Conservation (phyloP, 331 rosid genomes). For the Arachis monticola region DNA sequence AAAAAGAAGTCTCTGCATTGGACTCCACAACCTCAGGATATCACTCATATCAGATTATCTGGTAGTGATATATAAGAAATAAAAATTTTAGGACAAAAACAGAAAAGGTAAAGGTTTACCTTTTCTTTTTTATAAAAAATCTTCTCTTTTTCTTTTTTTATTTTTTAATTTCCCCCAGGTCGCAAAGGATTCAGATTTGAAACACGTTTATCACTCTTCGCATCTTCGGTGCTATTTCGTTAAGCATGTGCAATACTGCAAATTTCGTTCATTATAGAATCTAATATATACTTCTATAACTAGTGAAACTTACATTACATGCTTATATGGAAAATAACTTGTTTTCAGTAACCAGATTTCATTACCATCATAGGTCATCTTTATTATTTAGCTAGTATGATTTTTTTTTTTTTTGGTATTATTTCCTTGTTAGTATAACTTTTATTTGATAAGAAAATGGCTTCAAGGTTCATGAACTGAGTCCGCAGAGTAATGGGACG, state of each 20-base stretch:
- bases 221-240: not conserved
- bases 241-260: not conserved
- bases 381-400: not conserved
- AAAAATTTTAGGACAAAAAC: too few relatives aligned
- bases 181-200: not conserved
- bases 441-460: not conserved
- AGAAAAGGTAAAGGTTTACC: too few relatives aligned
- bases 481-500: constrained; percentile 15
- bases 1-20: not conserved
- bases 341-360: not conserved
- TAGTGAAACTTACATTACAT: not conserved
- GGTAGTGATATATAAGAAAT: too few relatives aligned
- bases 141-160: too few relatives aligned
- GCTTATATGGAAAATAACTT: constrained; percentile 2
- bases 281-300: not conserved
- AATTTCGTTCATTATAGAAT: not conserved
- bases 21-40: not conserved
- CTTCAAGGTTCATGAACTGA: constrained; percentile 16
- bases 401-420: too few relatives aligned
- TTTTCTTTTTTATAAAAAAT: too few relatives aligned
- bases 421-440: not conserved
- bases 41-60: not conserved
- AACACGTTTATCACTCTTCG: not conserved
- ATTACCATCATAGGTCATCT: not conserved
- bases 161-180: too few relatives aligned